Conservation (phyloP, 2,329 filamentous ascomycete genomes). For the Sarocladium oryzae region DNA sequence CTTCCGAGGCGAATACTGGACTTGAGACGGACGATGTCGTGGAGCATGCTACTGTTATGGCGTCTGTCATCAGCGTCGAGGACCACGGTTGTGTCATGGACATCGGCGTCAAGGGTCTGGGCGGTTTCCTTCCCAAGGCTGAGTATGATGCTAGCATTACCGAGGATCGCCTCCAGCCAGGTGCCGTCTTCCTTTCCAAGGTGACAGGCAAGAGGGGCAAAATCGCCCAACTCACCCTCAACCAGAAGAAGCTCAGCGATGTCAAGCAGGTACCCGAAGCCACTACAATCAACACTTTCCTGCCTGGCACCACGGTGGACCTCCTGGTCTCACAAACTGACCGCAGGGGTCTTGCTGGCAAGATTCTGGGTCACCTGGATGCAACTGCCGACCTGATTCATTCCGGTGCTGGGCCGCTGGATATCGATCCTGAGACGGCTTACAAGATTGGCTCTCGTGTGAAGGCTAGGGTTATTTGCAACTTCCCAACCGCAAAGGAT, state of each 20-base stretch:
- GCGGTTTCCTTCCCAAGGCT: conserved; percentile 79
- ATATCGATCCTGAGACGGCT: conserved; percentile 64
- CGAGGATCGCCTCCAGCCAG: conserved; percentile 67
- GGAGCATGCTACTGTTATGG: conserved; percentile 73
- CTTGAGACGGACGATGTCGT: conserved; percentile 68
- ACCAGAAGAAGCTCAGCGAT: conserved; percentile 62
- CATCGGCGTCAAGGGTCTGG: conserved; percentile 65
- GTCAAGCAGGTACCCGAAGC: conserved; percentile 64
- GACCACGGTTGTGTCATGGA: conserved; percentile 96
- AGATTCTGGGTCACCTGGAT: conserved; percentile 86
- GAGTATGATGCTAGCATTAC: conserved; percentile 64
- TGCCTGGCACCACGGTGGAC: conserved; percentile 87
- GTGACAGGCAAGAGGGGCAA: conserved; percentile 74
- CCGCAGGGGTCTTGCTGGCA: conserved; percentile 71
- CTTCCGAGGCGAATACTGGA: conserved; percentile 69
- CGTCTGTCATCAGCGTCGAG: conserved; percentile 83
- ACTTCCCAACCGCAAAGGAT: conserved; percentile 69
- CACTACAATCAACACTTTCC: conserved; percentile 80
- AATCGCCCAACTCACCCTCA: conserved; percentile 77
- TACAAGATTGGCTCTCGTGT: conserved; percentile 80
- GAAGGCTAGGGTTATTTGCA: conserved; percentile 82
- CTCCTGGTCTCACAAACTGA: conserved; percentile 73
- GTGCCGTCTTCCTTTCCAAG: conserved; percentile 77
- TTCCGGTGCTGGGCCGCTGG: conserved; percentile 67
- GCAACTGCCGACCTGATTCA: conserved; percentile 88